A percentile compares a stretch with the other conserved stretches of the same genome.
These are phyloP conservation scores for Terana coerulea DNA, from an alignment of 768 basidiomycete genomes.

Conservation along the genomic window DNA sequence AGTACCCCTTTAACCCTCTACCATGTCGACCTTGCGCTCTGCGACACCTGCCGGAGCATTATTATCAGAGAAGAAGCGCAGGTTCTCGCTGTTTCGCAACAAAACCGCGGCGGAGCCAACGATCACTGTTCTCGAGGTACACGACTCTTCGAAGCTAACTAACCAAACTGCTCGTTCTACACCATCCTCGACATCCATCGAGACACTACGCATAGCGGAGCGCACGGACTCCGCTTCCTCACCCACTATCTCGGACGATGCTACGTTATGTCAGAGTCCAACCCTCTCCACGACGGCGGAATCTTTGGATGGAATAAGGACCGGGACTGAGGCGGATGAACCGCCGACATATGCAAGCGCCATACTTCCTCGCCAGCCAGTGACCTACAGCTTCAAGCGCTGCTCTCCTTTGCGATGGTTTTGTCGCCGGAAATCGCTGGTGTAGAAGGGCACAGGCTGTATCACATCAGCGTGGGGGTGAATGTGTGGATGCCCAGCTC, in stretches of 20 bases:
- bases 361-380: conserved; percentile 10
- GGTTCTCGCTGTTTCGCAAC: conserved; percentile 5
- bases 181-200: too few species aligned
- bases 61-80: conserved; percentile 5
- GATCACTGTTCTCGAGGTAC: too few species aligned
- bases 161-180: too few species aligned
- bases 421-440: conserved; percentile 8
- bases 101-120: too few species aligned
- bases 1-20: neutral
- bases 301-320: neutral
- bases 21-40: neutral
- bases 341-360: conserved; percentile 20
- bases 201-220: too few species aligned
- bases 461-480: conserved; percentile 20
- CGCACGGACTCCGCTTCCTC: too few species aligned
- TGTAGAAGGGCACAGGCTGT: conserved; percentile 5
- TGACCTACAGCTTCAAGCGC: conserved; percentile 18
- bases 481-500: conserved; percentile 22
- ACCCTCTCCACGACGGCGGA: neutral
- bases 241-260: too few species aligned
- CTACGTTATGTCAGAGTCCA: too few species aligned
- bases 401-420: conserved; percentile 21
- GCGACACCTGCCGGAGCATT: neutral
- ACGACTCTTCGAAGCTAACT: too few species aligned
- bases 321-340: conserved; percentile 5